These are phyloP conservation scores for Fusarium heterosporum DNA, from an alignment of 2,329 filamentous ascomycete species.

Conservation along the genomic window DNA sequence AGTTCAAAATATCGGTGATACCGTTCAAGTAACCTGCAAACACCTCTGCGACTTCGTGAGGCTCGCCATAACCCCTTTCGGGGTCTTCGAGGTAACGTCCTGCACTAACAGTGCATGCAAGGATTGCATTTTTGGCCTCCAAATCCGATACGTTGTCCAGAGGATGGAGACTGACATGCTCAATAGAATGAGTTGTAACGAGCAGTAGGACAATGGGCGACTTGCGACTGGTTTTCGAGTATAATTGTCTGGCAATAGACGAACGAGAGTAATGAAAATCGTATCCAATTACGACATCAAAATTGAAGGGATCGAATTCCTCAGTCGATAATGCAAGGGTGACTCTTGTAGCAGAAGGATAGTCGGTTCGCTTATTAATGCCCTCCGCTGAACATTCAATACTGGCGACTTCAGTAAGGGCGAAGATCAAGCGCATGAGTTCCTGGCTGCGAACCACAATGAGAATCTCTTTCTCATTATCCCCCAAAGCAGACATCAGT, in stretches of 20 bases:
- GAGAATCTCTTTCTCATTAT: slow-evolving; percentile 61
- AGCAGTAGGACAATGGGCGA: slow-evolving; percentile 62
- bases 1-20: slow-evolving; percentile 54
- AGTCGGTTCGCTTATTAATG: slow-evolving; percentile 43
- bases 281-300: slow-evolving; percentile 66
- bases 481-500: slow-evolving; percentile 56
- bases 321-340: slow-evolving; percentile 58
- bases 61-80: slow-evolving; percentile 55
- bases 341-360: slow-evolving; percentile 56
- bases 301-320: slow-evolving; percentile 53
- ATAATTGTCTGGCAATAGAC: slow-evolving; percentile 41
- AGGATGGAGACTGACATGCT: slow-evolving; percentile 65
- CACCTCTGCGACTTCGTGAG: slow-evolving; percentile 59
- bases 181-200: slow-evolving; percentile 64
- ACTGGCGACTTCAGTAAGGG: slow-evolving; percentile 58
- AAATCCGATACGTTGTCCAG: slow-evolving; percentile 51
- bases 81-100: slow-evolving; percentile 56
- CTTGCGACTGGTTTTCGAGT: slow-evolving; percentile 37
- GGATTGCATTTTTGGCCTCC: slow-evolving; percentile 61
- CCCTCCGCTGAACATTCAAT: slow-evolving; percentile 52
- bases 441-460: slow-evolving; percentile 64
- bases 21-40: slow-evolving; percentile 61
- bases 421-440: slow-evolving; percentile 64
- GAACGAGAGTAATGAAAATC: slow-evolving; percentile 62
- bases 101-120: slow-evolving; percentile 54